These are phyloP conservation scores for Cutaneotrichosporon daszewskae DNA, from an alignment of 1,284 basidiomycete genomes.

Conservation along the genomic window DNA sequence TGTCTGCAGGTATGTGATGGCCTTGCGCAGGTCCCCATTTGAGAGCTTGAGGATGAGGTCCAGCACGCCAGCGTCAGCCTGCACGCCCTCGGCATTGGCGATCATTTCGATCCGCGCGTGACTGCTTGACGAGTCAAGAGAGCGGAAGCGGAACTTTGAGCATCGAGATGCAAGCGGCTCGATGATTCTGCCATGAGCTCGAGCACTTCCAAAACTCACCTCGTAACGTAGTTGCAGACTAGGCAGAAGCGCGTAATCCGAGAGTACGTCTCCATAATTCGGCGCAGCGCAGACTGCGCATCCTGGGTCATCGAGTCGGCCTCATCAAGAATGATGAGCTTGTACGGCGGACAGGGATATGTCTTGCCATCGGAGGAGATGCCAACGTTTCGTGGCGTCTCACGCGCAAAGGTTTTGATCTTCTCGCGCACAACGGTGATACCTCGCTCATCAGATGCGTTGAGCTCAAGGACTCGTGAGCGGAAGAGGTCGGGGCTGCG, in stretches of 20 bases:
- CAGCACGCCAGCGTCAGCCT: constrained; percentile 49
- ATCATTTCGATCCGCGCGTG: constrained; percentile 73
- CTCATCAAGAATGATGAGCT: constrained; percentile 98
- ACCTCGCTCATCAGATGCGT: constrained; percentile 97
- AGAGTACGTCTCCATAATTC: constrained; percentile 98
- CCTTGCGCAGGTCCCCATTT: constrained; percentile 87
- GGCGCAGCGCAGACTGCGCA: constrained; percentile 87
- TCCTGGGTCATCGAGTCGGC: constrained; percentile 99
- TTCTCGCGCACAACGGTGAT: constrained; percentile 96
- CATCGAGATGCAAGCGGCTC: constrained; percentile 98
- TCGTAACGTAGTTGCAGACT: constrained; percentile 98
- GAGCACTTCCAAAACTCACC: constrained; percentile 53
- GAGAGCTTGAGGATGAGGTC: constrained; percentile 53
- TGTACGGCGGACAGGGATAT: constrained; percentile 96
- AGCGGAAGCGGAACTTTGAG: constrained; percentile 97
- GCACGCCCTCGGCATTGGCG: constrained; percentile 56
- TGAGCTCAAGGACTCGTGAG: constrained; percentile 91
- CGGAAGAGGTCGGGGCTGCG: constrained; percentile 89
- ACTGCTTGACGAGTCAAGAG: constrained; percentile 74
- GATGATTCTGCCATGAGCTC: constrained; percentile 67
- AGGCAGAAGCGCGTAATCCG: constrained; percentile 96
- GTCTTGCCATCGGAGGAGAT: constrained; percentile 68
- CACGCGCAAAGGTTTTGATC: constrained; percentile 96
- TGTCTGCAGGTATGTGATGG: constrained; percentile 98
- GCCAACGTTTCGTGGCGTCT: constrained; percentile 71